Conservation (phyloP, 306 rosid species). For the Begonia loranthoides region DNA sequence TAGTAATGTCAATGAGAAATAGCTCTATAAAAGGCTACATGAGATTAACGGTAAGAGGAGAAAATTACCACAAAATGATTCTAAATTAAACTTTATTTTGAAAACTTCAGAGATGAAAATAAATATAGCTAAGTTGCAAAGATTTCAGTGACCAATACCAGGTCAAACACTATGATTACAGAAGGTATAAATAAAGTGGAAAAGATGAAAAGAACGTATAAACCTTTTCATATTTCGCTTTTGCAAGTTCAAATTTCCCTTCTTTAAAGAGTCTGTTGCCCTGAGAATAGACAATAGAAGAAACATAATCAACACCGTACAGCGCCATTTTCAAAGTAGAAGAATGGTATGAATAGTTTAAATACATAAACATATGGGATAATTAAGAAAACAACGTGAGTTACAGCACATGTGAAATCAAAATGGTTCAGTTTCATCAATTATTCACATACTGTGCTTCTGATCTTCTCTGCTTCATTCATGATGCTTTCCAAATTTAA, state of each 20-base stretch:
- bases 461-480: constrained; percentile 75
- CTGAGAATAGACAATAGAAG: constrained; percentile 31
- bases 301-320: not conserved
- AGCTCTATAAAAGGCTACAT: too few species aligned
- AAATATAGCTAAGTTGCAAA: too few species aligned
- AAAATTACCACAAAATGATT: too few species aligned
- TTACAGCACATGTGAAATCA: too few species aligned
- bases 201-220: constrained; percentile 10
- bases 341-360: not conserved
- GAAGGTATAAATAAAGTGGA: too few species aligned
- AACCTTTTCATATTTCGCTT: constrained; percentile 97
- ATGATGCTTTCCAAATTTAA: constrained; percentile 74
- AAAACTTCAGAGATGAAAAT: too few species aligned
- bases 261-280: constrained; percentile 97
- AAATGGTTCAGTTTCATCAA: too few species aligned
- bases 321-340: not conserved
- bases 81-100: too few species aligned
- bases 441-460: constrained; percentile 49
- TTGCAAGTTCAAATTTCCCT: constrained; percentile 88
- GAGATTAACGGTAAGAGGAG: too few species aligned
- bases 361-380: not conserved
- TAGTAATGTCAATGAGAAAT: too few species aligned
- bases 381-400: not conserved
- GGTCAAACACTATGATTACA: too few species aligned
- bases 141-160: too few species aligned